Percentiles rank a stretch among this genome's conserved stretches.
Conservation (phyloP, 345 rosid genomes). For the Dipteronia sinensis region DNA sequence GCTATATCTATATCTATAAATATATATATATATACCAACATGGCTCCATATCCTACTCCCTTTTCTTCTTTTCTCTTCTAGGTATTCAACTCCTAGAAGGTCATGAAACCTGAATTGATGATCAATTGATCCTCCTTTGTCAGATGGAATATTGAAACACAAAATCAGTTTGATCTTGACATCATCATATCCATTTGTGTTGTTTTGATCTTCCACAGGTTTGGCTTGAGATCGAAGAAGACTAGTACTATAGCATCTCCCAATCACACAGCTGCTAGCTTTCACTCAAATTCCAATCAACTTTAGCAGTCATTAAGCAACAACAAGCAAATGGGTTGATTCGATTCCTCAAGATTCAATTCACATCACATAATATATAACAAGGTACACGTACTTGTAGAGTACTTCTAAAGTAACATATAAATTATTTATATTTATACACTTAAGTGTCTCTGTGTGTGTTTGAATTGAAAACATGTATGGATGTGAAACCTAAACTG, state of each 20-base stretch:
- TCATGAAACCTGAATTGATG: neutral
- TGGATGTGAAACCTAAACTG: conserved; percentile 30
- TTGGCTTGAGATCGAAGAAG: conserved; percentile 20
- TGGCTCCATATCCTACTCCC: neutral
- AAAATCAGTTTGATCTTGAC: conserved; percentile 3
- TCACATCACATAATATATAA: neutral
- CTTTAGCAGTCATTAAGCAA: neutral
- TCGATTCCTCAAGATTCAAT: neutral
- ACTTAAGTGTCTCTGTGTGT: neutral
- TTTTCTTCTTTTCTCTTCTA: neutral
- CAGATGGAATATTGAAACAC: neutral
- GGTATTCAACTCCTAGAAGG: conserved; percentile 11
- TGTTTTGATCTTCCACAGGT: conserved; percentile 18
- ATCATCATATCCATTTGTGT: neutral
- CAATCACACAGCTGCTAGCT: too few relatives aligned
- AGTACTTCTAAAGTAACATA: neutral
- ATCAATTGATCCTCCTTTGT: neutral
- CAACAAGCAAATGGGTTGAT: conserved; percentile 20
- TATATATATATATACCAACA: conserved; percentile 3
- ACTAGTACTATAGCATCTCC: too few relatives aligned
- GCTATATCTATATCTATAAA: conserved; percentile 10
- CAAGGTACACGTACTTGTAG: neutral
- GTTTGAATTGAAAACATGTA: neutral
- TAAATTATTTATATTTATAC: too few relatives aligned
- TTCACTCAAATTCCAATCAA: neutral